Base-by-base conservation (phyloP, 495 filamentous ascomycete genomes). In the Cercophora sp. region DNA sequence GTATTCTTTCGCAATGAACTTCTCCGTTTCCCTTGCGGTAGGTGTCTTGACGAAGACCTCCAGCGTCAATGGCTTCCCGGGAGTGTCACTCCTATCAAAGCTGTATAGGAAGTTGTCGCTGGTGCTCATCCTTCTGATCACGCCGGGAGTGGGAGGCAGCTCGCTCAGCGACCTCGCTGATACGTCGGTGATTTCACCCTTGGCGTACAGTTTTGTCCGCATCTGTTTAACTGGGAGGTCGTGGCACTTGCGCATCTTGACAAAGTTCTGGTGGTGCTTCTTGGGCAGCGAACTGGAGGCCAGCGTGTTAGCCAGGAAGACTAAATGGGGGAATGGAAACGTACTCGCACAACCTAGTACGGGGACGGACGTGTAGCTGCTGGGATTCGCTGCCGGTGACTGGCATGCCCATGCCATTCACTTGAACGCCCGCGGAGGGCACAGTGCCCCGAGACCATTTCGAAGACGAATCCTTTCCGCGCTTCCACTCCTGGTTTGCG, bases 1-100 rank as follows among this genome's bases (percentile, higher is more conserved):
- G 44, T 75, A 77, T 57, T 77, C 74, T 57, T 68, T 68, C 61
- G 72, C 70, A 18, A 77, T 69, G n/a, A 75, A 62, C 34, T 61
- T 63, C 62, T 77, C 74, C 32, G 69, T 76, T 27, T 69, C 73
- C 24, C 66, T 63, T 8, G 58, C 60, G 18, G 64, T 65, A 0
- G 46, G 46, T 22, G 62, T 44, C 66, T 73, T 76, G 49, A 77
- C 64, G 42, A 75, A 76, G 37, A 66, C 60, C 18, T 73, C 74
- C 9, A 77, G 66, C 18, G 69, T 60, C 8, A 75, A 39, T 3
- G 73, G 66, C 31, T 52, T 56, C 13, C 62, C 63, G 0, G 73
- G 72, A 5, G 64, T 66, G 32, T 74, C 69, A 40, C 54, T 25
- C 18, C 67, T 60, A 62, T 76, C 73, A 57, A 72, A 76, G 61